Evolutionary conservation across 2,329 filamentous ascomycete species (phyloP).

Genomic region (Curvularia lunata): DNA sequence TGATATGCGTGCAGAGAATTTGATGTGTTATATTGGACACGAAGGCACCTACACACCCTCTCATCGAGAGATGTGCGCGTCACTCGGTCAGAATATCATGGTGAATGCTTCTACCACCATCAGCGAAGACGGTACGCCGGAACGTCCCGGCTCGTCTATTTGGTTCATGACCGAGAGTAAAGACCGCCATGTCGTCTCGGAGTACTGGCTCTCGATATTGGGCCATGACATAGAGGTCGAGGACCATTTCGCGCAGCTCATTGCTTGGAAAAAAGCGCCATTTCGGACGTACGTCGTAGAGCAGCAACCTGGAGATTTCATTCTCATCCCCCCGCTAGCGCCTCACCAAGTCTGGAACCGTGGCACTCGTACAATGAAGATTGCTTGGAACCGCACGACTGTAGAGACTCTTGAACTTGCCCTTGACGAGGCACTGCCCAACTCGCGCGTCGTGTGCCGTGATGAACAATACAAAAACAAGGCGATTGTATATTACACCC

Average conservation of each 20-base stretch:
- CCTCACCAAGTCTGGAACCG: constrained; percentile 99
- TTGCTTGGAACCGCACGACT: constrained; percentile 96
- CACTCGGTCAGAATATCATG: constrained; percentile 97
- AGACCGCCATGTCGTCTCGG: constrained; percentile 85
- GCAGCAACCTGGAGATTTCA: constrained; percentile 88
- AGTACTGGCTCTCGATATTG: constrained; percentile 91
- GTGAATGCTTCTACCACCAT: constrained; percentile 78
- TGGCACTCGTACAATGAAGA: constrained; percentile 94
- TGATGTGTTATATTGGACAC: constrained; percentile 98
- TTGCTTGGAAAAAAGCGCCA: constrained; percentile 92
- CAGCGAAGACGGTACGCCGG: constrained; percentile 70
- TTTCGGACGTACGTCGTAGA: constrained; percentile 94
- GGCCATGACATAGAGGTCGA: constrained; percentile 98
- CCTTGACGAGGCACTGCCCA: constrained; percentile 83
- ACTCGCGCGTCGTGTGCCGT: constrained; percentile 87
- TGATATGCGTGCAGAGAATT: constrained; percentile 89
- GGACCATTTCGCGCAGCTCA: constrained; percentile 93
- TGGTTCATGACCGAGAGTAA: constrained; percentile 99
- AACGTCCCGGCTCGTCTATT: constrained; percentile 83
- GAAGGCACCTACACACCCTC: constrained; percentile 96
- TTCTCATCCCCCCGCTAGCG: constrained; percentile 88
- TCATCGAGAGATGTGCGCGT: constrained; percentile 97
- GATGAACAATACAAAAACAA: constrained; percentile 99
- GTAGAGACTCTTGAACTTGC: constrained; percentile 89
- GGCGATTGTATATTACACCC: constrained; percentile 86